A percentile compares a stretch with the other conserved stretches of the same genome.
These are phyloP conservation scores for Extremus antarcticus DNA, from an alignment of 495 filamentous ascomycete species.

Conservation along the genomic window DNA sequence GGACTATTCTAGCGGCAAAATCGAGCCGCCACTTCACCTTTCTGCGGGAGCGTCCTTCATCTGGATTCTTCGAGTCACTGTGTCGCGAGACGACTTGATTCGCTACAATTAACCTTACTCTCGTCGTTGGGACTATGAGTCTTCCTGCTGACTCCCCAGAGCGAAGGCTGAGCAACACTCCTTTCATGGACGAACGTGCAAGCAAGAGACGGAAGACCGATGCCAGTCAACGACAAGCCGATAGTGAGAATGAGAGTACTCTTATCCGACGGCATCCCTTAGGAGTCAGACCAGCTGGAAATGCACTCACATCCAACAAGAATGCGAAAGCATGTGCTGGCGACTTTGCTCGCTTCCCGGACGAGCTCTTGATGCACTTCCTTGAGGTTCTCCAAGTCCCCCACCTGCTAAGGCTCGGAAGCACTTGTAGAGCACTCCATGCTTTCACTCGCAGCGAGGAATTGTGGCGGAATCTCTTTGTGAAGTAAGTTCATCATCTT, in stretches of 20 bases:
- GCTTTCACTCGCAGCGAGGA: slow-evolving; percentile 80
- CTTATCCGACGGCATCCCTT: slow-evolving; percentile 69
- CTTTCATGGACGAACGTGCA: slow-evolving; percentile 1
- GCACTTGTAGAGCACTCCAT: slow-evolving; percentile 79
- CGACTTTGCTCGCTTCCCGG: slow-evolving; percentile 53
- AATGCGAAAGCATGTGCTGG: slow-evolving; percentile 60
- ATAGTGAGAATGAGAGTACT: not conserved
- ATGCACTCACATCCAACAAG: slow-evolving; percentile 55
- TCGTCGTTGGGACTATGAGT: not conserved
- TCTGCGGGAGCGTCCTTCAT: too few relatives aligned
- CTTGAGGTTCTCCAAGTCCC: slow-evolving; percentile 62
- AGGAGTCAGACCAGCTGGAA: slow-evolving; percentile 78
- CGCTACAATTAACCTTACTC: not conserved
- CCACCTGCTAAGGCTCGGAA: slow-evolving; percentile 56
- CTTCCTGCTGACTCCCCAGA: not conserved
- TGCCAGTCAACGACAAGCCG: not conserved
- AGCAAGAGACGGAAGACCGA: slow-evolving; percentile 18
- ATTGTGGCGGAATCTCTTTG: slow-evolving; percentile 77
- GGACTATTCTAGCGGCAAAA: too few relatives aligned
- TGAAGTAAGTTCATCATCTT: slow-evolving; percentile 49
- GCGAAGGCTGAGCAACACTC: not conserved
- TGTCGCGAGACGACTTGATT: not conserved
- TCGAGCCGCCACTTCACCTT: too few relatives aligned
- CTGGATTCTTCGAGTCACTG: not conserved
- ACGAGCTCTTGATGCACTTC: slow-evolving; percentile 68